These are phyloP conservation scores for Cryptococcus deneoformans DNA, from an alignment of 1,284 basidiomycete species.

Conservation along the genomic window DNA sequence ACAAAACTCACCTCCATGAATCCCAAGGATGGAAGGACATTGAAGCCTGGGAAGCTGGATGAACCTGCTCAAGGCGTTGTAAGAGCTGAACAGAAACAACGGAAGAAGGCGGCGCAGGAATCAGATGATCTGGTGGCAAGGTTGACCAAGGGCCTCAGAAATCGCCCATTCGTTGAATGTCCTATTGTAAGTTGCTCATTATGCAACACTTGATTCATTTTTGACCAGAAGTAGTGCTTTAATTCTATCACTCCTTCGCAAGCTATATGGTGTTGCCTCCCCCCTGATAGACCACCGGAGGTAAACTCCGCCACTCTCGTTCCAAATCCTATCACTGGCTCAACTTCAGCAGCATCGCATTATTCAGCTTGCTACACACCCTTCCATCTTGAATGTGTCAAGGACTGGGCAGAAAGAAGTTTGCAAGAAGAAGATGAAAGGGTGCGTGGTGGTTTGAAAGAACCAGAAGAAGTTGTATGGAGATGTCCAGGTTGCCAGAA, in stretches of 20 bases:
- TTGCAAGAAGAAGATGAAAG: constrained; percentile 58
- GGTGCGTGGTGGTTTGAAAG: constrained; percentile 44
- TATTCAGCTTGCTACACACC: constrained; percentile 48
- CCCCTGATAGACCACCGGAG: constrained; percentile 26
- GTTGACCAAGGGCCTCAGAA: constrained; percentile 39
- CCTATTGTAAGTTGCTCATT: constrained; percentile 38
- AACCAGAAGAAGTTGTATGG: constrained; percentile 64
- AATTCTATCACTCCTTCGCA: constrained; percentile 43
- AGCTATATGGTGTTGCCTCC: constrained; percentile 48
- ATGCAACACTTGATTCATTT: background rate
- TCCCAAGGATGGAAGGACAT: constrained; percentile 1
- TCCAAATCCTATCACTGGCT: constrained; percentile 54
- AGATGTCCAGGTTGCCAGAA: constrained; percentile 84
- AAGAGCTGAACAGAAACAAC: constrained; percentile 14
- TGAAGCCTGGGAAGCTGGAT: constrained; percentile 3
- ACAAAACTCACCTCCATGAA: constrained; percentile 20
- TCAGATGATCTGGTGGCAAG: constrained; percentile 46
- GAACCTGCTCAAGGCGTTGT: constrained; percentile 2
- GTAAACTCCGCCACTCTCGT: constrained; percentile 18
- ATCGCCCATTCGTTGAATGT: constrained; percentile 45
- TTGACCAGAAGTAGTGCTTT: constrained; percentile 35
- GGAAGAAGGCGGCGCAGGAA: constrained; percentile 17
- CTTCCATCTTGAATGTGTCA: constrained; percentile 55
- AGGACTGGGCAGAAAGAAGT: constrained; percentile 73
- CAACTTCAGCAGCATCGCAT: constrained; percentile 57